Evolutionary conservation across 2,329 filamentous ascomycete genomes (phyloP).

Genomic region (Talaromyces pinophilus): DNA sequence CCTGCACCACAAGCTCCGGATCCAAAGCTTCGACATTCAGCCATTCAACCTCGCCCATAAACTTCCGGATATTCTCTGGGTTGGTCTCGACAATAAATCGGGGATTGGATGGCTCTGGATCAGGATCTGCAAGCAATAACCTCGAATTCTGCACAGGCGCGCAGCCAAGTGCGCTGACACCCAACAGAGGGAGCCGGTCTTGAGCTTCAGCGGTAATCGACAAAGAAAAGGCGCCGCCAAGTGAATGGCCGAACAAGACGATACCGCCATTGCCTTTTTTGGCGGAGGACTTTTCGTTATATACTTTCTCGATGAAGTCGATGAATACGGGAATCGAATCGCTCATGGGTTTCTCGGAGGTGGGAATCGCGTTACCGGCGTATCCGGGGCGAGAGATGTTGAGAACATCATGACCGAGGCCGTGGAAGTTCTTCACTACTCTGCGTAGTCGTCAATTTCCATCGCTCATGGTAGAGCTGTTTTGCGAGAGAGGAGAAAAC

Average conservation of each 20-base stretch:
- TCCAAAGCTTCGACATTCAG: slow-evolving; percentile 20
- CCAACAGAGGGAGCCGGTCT: slow-evolving; percentile 19
- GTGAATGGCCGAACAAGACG: slow-evolving; percentile 24
- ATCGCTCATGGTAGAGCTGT: neutral
- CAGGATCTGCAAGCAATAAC: slow-evolving; percentile 10
- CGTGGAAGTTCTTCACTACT: slow-evolving; percentile 21
- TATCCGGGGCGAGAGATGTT: slow-evolving; percentile 28
- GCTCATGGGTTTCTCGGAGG: slow-evolving; percentile 22
- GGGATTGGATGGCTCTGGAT: slow-evolving; percentile 18
- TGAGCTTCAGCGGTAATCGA: slow-evolving; percentile 27
- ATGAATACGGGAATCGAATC: slow-evolving; percentile 25
- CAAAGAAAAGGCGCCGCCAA: slow-evolving; percentile 25
- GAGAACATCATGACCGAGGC: slow-evolving; percentile 25
- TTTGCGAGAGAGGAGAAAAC: neutral
- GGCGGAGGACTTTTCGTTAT: slow-evolving; percentile 20
- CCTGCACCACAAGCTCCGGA: slow-evolving; percentile 3
- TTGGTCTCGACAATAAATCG: slow-evolving; percentile 19
- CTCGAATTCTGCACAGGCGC: neutral
- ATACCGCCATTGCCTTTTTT: slow-evolving; percentile 23
- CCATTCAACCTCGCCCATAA: slow-evolving; percentile 22
- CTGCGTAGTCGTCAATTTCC: slow-evolving; percentile 1
- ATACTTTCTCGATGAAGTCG: slow-evolving; percentile 24
- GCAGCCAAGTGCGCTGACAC: slow-evolving; percentile 21
- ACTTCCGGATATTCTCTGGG: slow-evolving; percentile 20
- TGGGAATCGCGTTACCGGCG: slow-evolving; percentile 22